These are phyloP conservation scores for Zygoascus sp. DNA, from an alignment of 1,139 yeast genomes.

Conservation along the genomic window DNA sequence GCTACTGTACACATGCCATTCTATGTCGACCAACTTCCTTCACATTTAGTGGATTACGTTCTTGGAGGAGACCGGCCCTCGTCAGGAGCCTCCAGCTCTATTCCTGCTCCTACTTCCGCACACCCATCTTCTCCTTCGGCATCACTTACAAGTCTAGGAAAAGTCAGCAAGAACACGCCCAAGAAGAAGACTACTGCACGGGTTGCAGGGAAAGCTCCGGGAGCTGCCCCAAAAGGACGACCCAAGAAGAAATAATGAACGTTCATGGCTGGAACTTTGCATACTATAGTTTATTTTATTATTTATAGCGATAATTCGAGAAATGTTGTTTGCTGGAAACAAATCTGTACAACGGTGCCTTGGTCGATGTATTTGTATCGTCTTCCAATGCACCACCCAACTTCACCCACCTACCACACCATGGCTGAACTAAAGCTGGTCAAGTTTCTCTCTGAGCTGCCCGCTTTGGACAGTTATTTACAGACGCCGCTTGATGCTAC, in stretches of 20 bases:
- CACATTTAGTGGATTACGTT: conserved; percentile 6
- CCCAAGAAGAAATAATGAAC: conserved; percentile 17
- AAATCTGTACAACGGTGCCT: too few species aligned
- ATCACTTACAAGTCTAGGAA: conserved; percentile 9
- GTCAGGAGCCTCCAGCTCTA: background rate
- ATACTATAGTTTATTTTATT: too few species aligned
- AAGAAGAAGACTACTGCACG: conserved; percentile 6
- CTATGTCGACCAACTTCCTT: conserved; percentile 10
- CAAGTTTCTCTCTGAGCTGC: conserved; percentile 1
- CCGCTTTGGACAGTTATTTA: background rate
- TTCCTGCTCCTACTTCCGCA: conserved; percentile 11
- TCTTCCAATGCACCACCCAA: background rate
- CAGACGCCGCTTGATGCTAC: background rate
- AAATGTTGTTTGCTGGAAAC: too few species aligned
- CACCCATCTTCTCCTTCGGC: conserved; percentile 10
- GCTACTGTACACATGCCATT: conserved; percentile 10
- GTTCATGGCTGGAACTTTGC: background rate
- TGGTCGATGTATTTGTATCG: too few species aligned
- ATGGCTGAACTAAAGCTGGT: conserved; percentile 8
- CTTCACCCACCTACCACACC: background rate
- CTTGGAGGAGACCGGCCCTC: conserved; percentile 3
- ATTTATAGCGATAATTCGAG: too few species aligned
- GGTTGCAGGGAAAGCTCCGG: conserved; percentile 7
- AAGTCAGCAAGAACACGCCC: background rate
- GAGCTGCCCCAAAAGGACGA: conserved; percentile 18